These are phyloP conservation scores for Corynascus novoguineensis DNA, from an alignment of 495 filamentous ascomycete species.

Conservation along the genomic window DNA sequence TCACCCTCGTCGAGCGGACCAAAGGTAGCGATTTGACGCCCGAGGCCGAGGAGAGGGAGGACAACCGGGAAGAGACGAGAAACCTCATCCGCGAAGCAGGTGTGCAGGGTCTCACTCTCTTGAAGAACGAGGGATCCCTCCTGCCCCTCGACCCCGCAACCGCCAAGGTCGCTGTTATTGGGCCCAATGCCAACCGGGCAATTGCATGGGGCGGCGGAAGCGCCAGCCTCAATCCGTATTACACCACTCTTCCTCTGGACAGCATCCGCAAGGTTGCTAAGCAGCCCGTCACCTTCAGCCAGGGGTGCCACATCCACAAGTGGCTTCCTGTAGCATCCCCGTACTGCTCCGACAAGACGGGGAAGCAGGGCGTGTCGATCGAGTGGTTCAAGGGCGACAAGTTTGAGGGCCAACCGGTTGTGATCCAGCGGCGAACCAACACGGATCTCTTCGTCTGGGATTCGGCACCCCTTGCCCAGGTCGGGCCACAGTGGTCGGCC, in stretches of 20 bases:
- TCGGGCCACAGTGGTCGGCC: slow-evolving; percentile 57
- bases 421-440: slow-evolving; percentile 50
- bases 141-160: slow-evolving; percentile 62
- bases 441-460: slow-evolving; percentile 67
- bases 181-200: slow-evolving; percentile 73
- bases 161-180: slow-evolving; percentile 66
- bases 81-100: slow-evolving; percentile 63
- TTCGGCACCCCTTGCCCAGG: slow-evolving; percentile 53
- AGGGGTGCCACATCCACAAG: slow-evolving; percentile 57
- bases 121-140: slow-evolving; percentile 66
- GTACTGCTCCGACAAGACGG: slow-evolving; percentile 51
- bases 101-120: slow-evolving; percentile 66
- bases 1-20: slow-evolving; percentile 61
- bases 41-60: slow-evolving; percentile 55
- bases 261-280: slow-evolving; percentile 46
- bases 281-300: slow-evolving; percentile 46
- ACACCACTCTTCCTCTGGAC: slow-evolving; percentile 56
- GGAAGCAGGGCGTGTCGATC: slow-evolving; percentile 53
- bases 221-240: slow-evolving; percentile 73
- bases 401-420: slow-evolving; percentile 51
- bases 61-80: slow-evolving; percentile 61
- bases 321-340: slow-evolving; percentile 59
- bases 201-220: slow-evolving; percentile 78
- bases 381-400: slow-evolving; percentile 61
- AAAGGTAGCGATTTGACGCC: slow-evolving; percentile 56